phyloP scores from a whole-genome alignment of 768 basidiomycete species.

The Pisolithus albus region DNA sequence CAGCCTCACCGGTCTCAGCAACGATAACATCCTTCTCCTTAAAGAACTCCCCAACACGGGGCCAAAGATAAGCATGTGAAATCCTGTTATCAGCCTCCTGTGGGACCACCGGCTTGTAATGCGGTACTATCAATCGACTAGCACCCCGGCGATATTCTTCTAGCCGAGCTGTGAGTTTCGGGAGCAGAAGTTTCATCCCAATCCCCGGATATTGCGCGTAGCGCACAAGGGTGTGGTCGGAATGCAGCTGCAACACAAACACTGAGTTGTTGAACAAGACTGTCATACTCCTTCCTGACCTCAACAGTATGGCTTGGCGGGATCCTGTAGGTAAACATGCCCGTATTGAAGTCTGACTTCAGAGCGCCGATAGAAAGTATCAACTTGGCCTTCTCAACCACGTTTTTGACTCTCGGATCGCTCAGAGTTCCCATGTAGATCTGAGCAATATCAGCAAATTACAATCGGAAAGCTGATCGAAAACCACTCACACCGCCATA shows the following conservation, averaged over 20 bases:
- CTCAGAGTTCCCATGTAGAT: slow-evolving; percentile 73
- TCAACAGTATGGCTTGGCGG: slow-evolving; percentile 55
- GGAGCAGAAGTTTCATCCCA: slow-evolving; percentile 74
- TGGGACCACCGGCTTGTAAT: slow-evolving; percentile 36
- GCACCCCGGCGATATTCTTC: slow-evolving; percentile 35
- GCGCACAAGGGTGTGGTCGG: slow-evolving; percentile 59
- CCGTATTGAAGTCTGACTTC: slow-evolving; percentile 82
- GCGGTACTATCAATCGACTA: slow-evolving; percentile 40
- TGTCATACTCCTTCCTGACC: slow-evolving; percentile 29
- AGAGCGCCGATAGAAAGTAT: slow-evolving; percentile 67
- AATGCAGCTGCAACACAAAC: slow-evolving; percentile 53
- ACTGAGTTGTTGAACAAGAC: not conserved
- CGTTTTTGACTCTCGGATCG: slow-evolving; percentile 57
- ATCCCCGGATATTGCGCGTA: slow-evolving; percentile 57
- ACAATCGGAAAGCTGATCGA: not conserved
- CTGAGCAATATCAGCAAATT: slow-evolving; percentile 28
- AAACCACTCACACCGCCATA: slow-evolving; percentile 67
- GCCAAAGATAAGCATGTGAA: slow-evolving; percentile 82
- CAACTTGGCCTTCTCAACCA: slow-evolving; percentile 68
- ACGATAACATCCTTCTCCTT: slow-evolving; percentile 67
- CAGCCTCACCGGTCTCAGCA: slow-evolving; percentile 68
- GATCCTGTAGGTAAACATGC: slow-evolving; percentile 75
- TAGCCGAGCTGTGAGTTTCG: slow-evolving; percentile 56
- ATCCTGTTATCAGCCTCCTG: slow-evolving; percentile 48
- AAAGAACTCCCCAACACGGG: slow-evolving; percentile 68